Percentiles rank a stretch among this genome's conserved stretches.
Conservation (phyloP, 192 early-diverging fungal species). For the Podochytrium sp. region DNA sequence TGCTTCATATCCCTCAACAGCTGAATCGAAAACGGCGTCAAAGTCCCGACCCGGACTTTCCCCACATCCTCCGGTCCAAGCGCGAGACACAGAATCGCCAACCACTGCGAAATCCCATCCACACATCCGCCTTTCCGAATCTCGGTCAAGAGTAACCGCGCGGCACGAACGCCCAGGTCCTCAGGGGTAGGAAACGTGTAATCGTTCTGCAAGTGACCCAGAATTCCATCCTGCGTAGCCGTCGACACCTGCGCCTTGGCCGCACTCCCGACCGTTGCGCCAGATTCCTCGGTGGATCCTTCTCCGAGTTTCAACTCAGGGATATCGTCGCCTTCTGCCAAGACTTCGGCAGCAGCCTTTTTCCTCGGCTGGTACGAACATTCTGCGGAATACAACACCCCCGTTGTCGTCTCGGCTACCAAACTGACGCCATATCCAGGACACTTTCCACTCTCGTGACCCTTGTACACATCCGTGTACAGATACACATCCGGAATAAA, state of each 20-base stretch:
- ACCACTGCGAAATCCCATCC: constrained; percentile 86
- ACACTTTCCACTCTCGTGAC: constrained; percentile 86
- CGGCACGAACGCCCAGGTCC: constrained; percentile 80
- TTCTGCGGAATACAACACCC: constrained; percentile 83
- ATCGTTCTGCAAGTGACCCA: constrained; percentile 44
- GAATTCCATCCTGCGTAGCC: constrained; percentile 10
- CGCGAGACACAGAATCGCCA: constrained; percentile 84
- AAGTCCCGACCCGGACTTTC: constrained; percentile 81
- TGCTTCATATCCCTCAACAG: constrained; percentile 86
- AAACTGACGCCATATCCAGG: constrained; percentile 92
- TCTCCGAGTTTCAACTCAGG: constrained; percentile 14
- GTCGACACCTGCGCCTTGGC: background rate
- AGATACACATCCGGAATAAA: constrained; percentile 98
- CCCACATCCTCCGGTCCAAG: constrained; percentile 91
- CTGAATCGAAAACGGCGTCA: constrained; percentile 92
- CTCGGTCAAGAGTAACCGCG: constrained; percentile 80
- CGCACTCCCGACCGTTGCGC: background rate
- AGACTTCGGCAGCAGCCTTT: background rate
- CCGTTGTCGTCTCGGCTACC: constrained; percentile 90
- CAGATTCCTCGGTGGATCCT: constrained; percentile 2
- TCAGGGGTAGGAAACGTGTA: constrained; percentile 80
- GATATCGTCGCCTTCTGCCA: constrained; percentile 20
- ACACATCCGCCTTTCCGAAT: constrained; percentile 88
- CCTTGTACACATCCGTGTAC: constrained; percentile 96
- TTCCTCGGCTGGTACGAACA: constrained; percentile 70